phyloP scores from a whole-genome alignment of 768 basidiomycete species.

The Mycena floridula region DNA sequence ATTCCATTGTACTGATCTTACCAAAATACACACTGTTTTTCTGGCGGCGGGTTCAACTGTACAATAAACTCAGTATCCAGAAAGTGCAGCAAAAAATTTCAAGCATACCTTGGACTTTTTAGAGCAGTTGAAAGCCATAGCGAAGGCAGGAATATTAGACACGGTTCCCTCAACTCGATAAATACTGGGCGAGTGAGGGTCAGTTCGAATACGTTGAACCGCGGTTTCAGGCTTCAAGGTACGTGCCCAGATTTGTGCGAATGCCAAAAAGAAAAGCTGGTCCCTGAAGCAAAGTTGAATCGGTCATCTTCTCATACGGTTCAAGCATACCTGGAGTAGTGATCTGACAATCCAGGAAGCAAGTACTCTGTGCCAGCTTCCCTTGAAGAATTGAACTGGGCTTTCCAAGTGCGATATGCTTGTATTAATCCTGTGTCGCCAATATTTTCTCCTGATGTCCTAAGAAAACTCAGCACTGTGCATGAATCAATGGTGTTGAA shows the following conservation, averaged over 20 bases:
- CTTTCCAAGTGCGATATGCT: constrained; percentile 89
- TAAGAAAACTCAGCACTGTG: constrained; percentile 18
- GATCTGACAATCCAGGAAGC: constrained; percentile 80
- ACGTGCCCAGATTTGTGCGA: constrained; percentile 82
- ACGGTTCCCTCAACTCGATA: constrained; percentile 86
- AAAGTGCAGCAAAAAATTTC: background rate
- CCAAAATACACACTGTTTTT: constrained; percentile 78
- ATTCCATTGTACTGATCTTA: background rate
- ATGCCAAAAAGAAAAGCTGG: constrained; percentile 92
- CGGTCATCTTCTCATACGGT: background rate
- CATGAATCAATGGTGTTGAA: constrained; percentile 8
- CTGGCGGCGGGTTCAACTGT: constrained; percentile 77
- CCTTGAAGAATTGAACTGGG: constrained; percentile 56
- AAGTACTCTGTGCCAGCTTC: constrained; percentile 59
- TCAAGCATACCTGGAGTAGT: constrained; percentile 54
- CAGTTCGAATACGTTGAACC: constrained; percentile 77
- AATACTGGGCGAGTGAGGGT: constrained; percentile 80
- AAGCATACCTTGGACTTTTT: constrained; percentile 60
- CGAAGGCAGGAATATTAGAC: constrained; percentile 84
- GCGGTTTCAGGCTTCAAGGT: constrained; percentile 75
- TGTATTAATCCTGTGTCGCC: constrained; percentile 83
- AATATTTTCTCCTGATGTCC: constrained; percentile 90
- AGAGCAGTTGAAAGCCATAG: constrained; percentile 79
- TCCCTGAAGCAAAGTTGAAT: constrained; percentile 42
- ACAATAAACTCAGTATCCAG: background rate